Evolutionary conservation across 371 early-diverging fungal genomes (phyloP).

Genomic region (Mortierella sp.): DNA sequence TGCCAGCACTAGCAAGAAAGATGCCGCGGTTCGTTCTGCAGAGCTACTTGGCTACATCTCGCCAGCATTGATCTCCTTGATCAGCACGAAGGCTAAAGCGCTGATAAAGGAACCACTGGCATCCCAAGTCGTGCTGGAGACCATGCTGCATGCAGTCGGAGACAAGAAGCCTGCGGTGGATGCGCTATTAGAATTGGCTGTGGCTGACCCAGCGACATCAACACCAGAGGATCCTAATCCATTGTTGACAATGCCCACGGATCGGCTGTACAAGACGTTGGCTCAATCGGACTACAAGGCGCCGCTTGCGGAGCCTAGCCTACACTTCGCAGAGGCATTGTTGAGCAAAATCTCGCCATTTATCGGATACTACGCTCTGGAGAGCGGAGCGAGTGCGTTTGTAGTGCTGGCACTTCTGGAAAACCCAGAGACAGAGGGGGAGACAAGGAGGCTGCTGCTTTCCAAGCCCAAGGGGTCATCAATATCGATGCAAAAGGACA

Average conservation of each 20-base stretch:
- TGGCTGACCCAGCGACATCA: slow-evolving; percentile 57
- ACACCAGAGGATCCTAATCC: slow-evolving; percentile 61
- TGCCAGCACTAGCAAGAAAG: slow-evolving; percentile 77
- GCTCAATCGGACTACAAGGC: slow-evolving; percentile 67
- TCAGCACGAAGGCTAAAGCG: slow-evolving; percentile 60
- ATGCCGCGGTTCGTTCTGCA: slow-evolving; percentile 66
- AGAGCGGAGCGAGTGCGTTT: slow-evolving; percentile 57
- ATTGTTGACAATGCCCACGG: slow-evolving; percentile 65
- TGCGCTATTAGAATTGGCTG: slow-evolving; percentile 60
- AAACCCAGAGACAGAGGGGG: slow-evolving; percentile 62
- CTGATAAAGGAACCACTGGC: slow-evolving; percentile 72
- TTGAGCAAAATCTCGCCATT: slow-evolving; percentile 35
- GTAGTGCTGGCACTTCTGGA: slow-evolving; percentile 71
- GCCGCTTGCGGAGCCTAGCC: slow-evolving; percentile 60
- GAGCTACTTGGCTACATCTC: slow-evolving; percentile 73
- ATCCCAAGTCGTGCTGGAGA: slow-evolving; percentile 78
- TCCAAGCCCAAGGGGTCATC: slow-evolving; percentile 44
- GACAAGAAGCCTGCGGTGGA: slow-evolving; percentile 62
- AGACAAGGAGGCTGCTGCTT: slow-evolving; percentile 36
- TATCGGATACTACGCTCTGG: slow-evolving; percentile 37
- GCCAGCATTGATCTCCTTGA: slow-evolving; percentile 67
- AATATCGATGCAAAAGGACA: slow-evolving; percentile 45
- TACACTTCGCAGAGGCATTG: slow-evolving; percentile 54
- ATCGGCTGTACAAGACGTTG: slow-evolving; percentile 69
- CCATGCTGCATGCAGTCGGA: slow-evolving; percentile 72